These are phyloP conservation scores for Ogataea salicorniae DNA, from an alignment of 805 yeast genomes.

Conservation along the genomic window DNA sequence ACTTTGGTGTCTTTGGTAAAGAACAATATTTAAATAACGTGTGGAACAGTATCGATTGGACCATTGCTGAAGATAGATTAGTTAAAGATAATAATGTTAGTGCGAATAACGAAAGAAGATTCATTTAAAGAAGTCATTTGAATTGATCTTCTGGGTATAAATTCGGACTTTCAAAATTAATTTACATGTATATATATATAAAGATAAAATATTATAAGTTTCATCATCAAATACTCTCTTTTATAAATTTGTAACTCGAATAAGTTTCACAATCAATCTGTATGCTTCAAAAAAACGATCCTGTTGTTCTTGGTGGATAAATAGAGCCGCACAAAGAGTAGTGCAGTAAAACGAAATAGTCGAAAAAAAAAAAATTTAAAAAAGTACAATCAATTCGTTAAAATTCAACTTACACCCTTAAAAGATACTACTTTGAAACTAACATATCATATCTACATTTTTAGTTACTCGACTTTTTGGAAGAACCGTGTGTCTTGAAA, in stretches of 20 bases:
- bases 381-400: neutral
- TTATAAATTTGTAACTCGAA: too few relatives aligned
- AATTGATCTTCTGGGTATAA: neutral
- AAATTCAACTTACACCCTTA: neutral
- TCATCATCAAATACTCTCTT: too few relatives aligned
- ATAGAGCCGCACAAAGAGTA: too few relatives aligned
- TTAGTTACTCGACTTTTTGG: neutral
- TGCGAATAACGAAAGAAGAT: neutral
- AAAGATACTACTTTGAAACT: neutral
- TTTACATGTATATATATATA: neutral
- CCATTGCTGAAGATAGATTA: constrained; percentile 51
- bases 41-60: constrained; percentile 84
- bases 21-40: constrained; percentile 64
- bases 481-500: neutral
- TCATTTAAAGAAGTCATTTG: neutral
- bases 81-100: constrained; percentile 4
- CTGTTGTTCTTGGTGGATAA: too few relatives aligned
- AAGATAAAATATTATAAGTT: neutral
- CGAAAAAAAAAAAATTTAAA: neutral
- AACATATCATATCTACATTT: neutral
- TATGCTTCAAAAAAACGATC: too few relatives aligned
- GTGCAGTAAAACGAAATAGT: too few relatives aligned
- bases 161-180: too few relatives aligned
- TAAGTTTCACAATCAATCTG: too few relatives aligned
- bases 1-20: constrained; percentile 78